Evolutionary conservation across 2,329 filamentous ascomycete genomes (phyloP).

Genomic region (Verticillium tricorpus): DNA sequence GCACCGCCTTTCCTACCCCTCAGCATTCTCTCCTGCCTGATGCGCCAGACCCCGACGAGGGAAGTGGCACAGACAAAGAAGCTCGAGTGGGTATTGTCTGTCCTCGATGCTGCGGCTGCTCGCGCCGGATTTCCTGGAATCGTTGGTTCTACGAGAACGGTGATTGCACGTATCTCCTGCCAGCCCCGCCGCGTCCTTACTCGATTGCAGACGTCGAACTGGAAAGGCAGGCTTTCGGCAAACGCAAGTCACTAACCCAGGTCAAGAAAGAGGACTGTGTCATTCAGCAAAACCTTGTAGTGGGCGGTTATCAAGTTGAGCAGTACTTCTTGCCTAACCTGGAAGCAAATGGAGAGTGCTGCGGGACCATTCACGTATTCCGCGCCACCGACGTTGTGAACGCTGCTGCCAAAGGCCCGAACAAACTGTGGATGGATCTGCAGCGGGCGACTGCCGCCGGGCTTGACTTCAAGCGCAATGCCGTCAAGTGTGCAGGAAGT

Average conservation of each 20-base stretch:
- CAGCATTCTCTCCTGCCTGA: conserved; percentile 29
- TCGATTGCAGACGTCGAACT: conserved; percentile 13
- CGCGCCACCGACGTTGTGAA: conserved; percentile 51
- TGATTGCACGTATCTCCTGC: conserved; percentile 42
- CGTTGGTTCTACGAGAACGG: conserved; percentile 56
- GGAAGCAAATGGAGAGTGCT: conserved; percentile 23
- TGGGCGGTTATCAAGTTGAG: conserved; percentile 5
- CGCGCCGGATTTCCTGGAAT: conserved; percentile 54
- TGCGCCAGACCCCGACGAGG: conserved; percentile 28
- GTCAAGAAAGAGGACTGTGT: conserved; percentile 12
- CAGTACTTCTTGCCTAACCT: conserved; percentile 38
- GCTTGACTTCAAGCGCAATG: conserved; percentile 40
- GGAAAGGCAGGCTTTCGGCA: conserved; percentile 6
- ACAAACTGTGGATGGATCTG: conserved; percentile 54
- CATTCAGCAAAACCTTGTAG: not conserved
- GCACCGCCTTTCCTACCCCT: conserved; percentile 36
- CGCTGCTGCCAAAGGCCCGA: conserved; percentile 45
- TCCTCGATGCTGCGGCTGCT: conserved; percentile 57
- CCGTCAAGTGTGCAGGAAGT: conserved; percentile 28
- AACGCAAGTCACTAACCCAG: not conserved
- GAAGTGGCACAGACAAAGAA: conserved; percentile 40
- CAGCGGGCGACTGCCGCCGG: conserved; percentile 28
- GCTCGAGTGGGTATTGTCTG: conserved; percentile 65
- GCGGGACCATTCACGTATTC: conserved; percentile 52
- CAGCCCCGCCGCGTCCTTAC: conserved; percentile 19